Percentiles rank a stretch among this genome's conserved stretches.
Conservation (phyloP, 2,329 filamentous ascomycete genomes). For the Macrophomina phaseolina region DNA sequence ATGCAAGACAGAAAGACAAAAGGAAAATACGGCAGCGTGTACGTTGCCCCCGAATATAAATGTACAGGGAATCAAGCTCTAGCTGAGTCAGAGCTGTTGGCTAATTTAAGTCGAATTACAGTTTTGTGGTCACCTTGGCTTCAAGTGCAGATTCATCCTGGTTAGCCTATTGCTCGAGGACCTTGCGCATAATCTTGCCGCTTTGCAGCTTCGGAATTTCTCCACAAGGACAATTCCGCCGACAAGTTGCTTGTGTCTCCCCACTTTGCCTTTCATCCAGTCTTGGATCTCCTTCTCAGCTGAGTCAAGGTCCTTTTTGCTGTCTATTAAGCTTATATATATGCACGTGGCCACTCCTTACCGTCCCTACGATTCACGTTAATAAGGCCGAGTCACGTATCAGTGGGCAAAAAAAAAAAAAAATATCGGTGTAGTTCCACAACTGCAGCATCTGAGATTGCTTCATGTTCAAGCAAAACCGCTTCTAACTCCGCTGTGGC, state of each 20-base stretch:
- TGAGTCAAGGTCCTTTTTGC: conserved; percentile 41
- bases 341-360: conserved; percentile 55
- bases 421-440: conserved; percentile 64
- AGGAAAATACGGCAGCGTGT: too few relatives aligned
- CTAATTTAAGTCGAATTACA: neutral
- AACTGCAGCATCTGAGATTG: conserved; percentile 69
- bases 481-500: conserved; percentile 66
- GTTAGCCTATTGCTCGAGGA: conserved; percentile 64
- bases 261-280: conserved; percentile 70
- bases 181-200: conserved; percentile 66
- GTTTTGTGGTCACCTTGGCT: conserved; percentile 25
- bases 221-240: conserved; percentile 73
- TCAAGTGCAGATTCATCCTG: conserved; percentile 52
- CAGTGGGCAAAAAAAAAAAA: neutral
- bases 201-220: conserved; percentile 63
- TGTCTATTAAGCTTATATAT: conserved; percentile 58
- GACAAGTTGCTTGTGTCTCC: conserved; percentile 69
- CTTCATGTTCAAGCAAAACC: conserved; percentile 60
- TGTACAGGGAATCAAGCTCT: too few relatives aligned
- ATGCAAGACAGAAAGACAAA: too few relatives aligned
- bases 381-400: neutral
- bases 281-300: conserved; percentile 61
- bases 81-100: neutral
- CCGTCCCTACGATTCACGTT: neutral
- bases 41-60: too few relatives aligned